These are phyloP conservation scores for Aspergillus persii DNA, from an alignment of 2,329 filamentous ascomycete genomes.

Conservation along the genomic window DNA sequence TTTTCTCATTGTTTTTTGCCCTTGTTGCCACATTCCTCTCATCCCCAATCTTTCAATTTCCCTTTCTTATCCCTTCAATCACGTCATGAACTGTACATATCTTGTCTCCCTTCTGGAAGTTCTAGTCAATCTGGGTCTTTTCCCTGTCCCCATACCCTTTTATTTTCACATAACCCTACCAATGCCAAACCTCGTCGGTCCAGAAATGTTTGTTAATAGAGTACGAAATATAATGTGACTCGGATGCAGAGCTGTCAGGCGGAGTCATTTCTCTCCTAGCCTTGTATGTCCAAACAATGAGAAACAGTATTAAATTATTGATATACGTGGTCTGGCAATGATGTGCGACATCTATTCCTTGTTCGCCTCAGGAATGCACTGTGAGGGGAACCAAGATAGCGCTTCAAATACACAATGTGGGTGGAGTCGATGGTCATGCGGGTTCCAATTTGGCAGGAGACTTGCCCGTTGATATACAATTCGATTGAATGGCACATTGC, in stretches of 20 bases:
- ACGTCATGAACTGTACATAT: conserved; percentile 36
- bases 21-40: not conserved
- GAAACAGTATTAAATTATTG: too few relatives aligned
- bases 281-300: not conserved
- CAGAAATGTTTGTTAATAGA: conserved; percentile 11
- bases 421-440: too few relatives aligned
- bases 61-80: conserved; percentile 13
- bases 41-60: conserved; percentile 2
- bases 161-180: conserved; percentile 6
- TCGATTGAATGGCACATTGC: too few relatives aligned
- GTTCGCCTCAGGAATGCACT: too few relatives aligned
- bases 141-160: not conserved
- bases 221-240: not conserved
- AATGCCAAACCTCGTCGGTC: conserved; percentile 25
- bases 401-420: too few relatives aligned
- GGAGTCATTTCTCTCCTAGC: not conserved
- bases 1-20: not conserved
- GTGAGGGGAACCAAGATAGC: too few relatives aligned
- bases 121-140: not conserved
- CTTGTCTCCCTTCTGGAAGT: conserved; percentile 6
- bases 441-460: too few relatives aligned
- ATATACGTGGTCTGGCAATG: too few relatives aligned
- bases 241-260: not conserved
- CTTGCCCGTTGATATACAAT: too few relatives aligned
- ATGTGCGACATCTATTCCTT: too few relatives aligned